A percentile compares a stretch with the other conserved stretches of the same genome.
phyloP scores from a whole-genome alignment of 768 basidiomycete species.

The Lactifluus echinatus region DNA sequence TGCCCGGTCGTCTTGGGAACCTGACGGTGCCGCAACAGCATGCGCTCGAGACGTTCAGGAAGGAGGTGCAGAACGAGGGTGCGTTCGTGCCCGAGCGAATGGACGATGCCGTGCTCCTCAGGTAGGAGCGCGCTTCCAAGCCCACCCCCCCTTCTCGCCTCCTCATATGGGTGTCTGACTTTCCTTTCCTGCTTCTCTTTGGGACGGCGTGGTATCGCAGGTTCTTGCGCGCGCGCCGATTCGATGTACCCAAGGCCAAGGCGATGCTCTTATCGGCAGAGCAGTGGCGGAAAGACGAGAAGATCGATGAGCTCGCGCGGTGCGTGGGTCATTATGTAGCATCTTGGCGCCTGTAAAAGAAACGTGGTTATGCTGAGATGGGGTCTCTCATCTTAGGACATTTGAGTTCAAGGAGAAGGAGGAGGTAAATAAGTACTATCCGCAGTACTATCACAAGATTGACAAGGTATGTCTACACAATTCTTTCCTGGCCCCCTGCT shows the following conservation, averaged over 20 bases:
- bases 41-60: conserved; percentile 59
- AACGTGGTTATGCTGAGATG: conserved; percentile 1
- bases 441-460: conserved; percentile 92
- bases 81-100: conserved; percentile 54
- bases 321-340: conserved; percentile 29
- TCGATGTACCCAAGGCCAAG: conserved; percentile 76
- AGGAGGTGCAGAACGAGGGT: conserved; percentile 52
- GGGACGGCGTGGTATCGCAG: no score
- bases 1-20: conserved; percentile 74
- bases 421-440: conserved; percentile 86
- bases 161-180: background rate
- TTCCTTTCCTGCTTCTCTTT: background rate
- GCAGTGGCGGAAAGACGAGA: conserved; percentile 84
- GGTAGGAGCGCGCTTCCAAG: conserved; percentile 33
- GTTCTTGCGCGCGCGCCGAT: conserved; percentile 89
- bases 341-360: no score
- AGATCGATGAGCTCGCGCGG: conserved; percentile 66
- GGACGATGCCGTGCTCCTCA: conserved; percentile 62
- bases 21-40: conserved; percentile 53
- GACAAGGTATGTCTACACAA: conserved; percentile 60
- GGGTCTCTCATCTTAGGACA: conserved; percentile 36
- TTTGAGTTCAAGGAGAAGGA: conserved; percentile 82
- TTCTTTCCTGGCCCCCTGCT: no score
- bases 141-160: background rate
- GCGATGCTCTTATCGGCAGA: conserved; percentile 76